Percentiles rank a stretch among this genome's conserved stretches.
Conservation (phyloP, 2,329 filamentous ascomycete genomes). For the Fusarium sambucinum region DNA sequence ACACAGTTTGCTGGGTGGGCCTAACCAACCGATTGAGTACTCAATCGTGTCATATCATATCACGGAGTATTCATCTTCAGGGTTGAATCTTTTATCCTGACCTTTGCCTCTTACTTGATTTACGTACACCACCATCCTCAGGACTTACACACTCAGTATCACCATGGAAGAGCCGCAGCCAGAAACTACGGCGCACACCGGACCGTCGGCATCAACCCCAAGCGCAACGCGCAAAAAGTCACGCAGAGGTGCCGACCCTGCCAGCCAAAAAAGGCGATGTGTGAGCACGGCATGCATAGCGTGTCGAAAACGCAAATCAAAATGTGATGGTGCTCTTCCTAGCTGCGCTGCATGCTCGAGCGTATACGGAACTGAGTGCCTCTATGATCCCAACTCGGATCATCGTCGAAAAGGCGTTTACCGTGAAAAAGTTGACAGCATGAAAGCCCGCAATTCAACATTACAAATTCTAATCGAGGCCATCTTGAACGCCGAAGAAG, state of each 20-base stretch:
- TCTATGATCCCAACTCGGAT: conserved; percentile 97
- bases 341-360: conserved; percentile 96
- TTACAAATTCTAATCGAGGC: conserved; percentile 93
- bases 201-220: conserved; percentile 25
- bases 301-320: conserved; percentile 82
- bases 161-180: conserved; percentile 40
- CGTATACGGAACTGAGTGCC: conserved; percentile 89
- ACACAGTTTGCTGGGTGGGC: conserved; percentile 29
- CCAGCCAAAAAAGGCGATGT: conserved; percentile 76
- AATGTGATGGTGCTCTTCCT: conserved; percentile 91
- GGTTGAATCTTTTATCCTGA: not conserved
- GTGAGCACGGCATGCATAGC: conserved; percentile 88
- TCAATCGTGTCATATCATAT: conserved; percentile 31
- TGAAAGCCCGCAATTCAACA: conserved; percentile 88
- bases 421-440: conserved; percentile 88
- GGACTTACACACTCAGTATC: conserved; percentile 13
- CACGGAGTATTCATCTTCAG: not conserved
- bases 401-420: conserved; percentile 97
- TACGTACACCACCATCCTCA: not conserved
- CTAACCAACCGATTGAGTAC: conserved; percentile 11
- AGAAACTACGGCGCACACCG: conserved; percentile 22
- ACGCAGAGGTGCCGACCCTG: conserved; percentile 61
- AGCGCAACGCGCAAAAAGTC: conserved; percentile 59
- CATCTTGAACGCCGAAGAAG: conserved; percentile 89
- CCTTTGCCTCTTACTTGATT: conserved; percentile 7